Percentiles rank a stretch among this genome's conserved stretches.
Conservation (phyloP, 768 basidiomycete species). For the Pleurotus salmoneostramineus region DNA sequence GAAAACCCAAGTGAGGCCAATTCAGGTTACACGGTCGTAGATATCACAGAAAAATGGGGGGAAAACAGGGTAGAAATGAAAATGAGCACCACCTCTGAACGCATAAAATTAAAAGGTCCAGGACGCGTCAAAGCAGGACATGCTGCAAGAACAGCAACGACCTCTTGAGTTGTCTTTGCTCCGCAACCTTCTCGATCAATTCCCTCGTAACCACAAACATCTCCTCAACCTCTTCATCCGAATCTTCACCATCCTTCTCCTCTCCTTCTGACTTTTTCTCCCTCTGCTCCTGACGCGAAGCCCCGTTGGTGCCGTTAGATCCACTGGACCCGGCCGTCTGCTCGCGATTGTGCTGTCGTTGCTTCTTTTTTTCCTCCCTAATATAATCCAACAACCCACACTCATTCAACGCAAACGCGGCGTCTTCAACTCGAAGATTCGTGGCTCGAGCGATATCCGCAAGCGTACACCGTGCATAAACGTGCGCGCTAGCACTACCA, state of each 20-base stretch:
- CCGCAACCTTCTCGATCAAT: conserved; percentile 64
- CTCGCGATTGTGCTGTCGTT: conserved; percentile 13
- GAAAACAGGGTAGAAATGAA: neutral
- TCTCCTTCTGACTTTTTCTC: neutral
- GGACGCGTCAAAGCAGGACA: conserved; percentile 39
- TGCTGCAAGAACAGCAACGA: conserved; percentile 60
- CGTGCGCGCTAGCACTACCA: conserved; percentile 69
- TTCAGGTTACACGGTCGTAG: neutral
- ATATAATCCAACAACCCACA: conserved; percentile 62
- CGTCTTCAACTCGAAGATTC: conserved; percentile 80
- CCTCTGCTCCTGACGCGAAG: too few relatives aligned
- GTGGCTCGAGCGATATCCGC: conserved; percentile 74
- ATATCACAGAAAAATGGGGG: neutral
- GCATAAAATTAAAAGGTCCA: neutral
- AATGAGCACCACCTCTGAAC: neutral
- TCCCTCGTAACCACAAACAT: conserved; percentile 57
- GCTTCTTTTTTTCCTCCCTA: conserved; percentile 21
- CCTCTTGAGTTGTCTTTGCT: conserved; percentile 66
- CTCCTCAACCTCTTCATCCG: conserved; percentile 38
- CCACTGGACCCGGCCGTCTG: neutral
- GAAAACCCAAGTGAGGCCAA: neutral
- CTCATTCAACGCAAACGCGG: conserved; percentile 85
- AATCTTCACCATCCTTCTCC: conserved; percentile 30
- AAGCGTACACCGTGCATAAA: conserved; percentile 69
- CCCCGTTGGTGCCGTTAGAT: too few relatives aligned